Conservation (phyloP, 2,329 filamentous ascomycete genomes). For the Emericellopsis atlantica region DNA sequence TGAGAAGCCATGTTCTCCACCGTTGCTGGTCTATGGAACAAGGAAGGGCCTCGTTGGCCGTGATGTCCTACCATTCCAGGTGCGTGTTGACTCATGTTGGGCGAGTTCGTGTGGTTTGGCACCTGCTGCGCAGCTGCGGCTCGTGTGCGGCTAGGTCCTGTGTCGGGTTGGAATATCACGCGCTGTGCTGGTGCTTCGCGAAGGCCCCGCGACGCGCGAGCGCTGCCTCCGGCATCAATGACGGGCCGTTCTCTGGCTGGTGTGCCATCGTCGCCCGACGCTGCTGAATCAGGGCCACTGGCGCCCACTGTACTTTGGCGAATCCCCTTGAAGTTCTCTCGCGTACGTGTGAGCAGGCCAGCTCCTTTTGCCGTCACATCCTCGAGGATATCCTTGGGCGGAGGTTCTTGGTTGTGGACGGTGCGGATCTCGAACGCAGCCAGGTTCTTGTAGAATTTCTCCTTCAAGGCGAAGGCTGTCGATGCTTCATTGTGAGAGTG, state of each 20-base stretch:
- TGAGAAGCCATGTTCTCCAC: slow-evolving; percentile 45
- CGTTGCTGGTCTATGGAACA: slow-evolving; percentile 38
- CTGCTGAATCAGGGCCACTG: slow-evolving; percentile 37
- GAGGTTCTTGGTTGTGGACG: slow-evolving; percentile 67
- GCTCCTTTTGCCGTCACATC: slow-evolving; percentile 78
- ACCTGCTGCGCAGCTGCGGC: slow-evolving; percentile 1
- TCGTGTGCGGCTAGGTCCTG: slow-evolving; percentile 47
- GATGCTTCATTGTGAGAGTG: slow-evolving; percentile 64
- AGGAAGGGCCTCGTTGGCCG: slow-evolving; percentile 28
- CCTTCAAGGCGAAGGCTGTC: slow-evolving; percentile 78
- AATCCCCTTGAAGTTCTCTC: slow-evolving; percentile 57
- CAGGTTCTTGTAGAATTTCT: slow-evolving; percentile 80
- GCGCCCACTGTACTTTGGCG: slow-evolving; percentile 33
- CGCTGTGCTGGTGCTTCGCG: slow-evolving; percentile 77
- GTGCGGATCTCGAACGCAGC: slow-evolving; percentile 77
- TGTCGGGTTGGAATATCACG: slow-evolving; percentile 76
- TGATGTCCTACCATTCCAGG: slow-evolving; percentile 12
- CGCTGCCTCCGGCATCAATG: slow-evolving; percentile 38
- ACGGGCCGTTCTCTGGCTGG: slow-evolving; percentile 39
- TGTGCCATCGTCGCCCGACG: slow-evolving; percentile 47
- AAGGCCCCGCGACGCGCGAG: slow-evolving; percentile 50
- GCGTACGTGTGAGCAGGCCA: slow-evolving; percentile 62
- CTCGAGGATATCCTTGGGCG: slow-evolving; percentile 79
- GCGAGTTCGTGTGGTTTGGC: slow-evolving; percentile 1
- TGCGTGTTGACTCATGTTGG: slow-evolving; percentile 2